phyloP scores from a whole-genome alignment of 78 protist genomes.

The Polysphondylium violaceum region DNA sequence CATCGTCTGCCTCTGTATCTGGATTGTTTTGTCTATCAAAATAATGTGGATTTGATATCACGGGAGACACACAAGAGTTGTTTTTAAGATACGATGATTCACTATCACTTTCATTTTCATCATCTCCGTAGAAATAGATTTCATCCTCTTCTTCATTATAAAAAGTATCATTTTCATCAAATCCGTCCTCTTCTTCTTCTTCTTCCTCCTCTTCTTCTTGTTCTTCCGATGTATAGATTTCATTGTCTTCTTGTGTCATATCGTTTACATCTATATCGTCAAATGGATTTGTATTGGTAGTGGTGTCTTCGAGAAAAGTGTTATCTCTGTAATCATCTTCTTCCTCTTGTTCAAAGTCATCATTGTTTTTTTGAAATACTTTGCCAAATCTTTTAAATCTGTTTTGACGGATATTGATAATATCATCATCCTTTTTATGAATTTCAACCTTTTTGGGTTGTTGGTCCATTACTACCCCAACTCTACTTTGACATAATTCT shows the following conservation, averaged over 20 bases:
- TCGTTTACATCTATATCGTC: conserved; percentile 34
- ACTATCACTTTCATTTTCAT: not conserved
- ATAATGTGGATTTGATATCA: too few relatives aligned
- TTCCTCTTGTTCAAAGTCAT: not conserved
- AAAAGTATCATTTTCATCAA: not conserved
- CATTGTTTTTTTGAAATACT: not conserved
- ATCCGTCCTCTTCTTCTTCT: conserved; percentile 21
- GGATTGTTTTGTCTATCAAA: not conserved
- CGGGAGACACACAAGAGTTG: not conserved
- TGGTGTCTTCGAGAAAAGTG: not conserved
- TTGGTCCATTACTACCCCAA: conserved; percentile 36
- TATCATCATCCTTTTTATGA: not conserved
- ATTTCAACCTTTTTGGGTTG: not conserved
- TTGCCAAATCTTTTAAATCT: not conserved
- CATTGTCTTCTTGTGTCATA: conserved; percentile 48
- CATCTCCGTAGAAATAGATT: conserved; percentile 16
- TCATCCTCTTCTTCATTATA: not conserved
- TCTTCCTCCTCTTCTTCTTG: conserved; percentile 21
- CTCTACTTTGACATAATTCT: conserved; percentile 69
- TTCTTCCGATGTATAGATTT: not conserved
- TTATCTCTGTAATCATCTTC: conserved; percentile 4
- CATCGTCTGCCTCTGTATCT: conserved; percentile 13
- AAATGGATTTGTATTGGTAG: not conserved
- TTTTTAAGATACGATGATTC: not conserved
- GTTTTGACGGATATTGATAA: not conserved